Percentiles rank a stretch among this genome's conserved stretches.
These are phyloP conservation scores for Gaeumannomyces sp. DNA, from an alignment of 2,329 filamentous ascomycete species.

Conservation along the genomic window DNA sequence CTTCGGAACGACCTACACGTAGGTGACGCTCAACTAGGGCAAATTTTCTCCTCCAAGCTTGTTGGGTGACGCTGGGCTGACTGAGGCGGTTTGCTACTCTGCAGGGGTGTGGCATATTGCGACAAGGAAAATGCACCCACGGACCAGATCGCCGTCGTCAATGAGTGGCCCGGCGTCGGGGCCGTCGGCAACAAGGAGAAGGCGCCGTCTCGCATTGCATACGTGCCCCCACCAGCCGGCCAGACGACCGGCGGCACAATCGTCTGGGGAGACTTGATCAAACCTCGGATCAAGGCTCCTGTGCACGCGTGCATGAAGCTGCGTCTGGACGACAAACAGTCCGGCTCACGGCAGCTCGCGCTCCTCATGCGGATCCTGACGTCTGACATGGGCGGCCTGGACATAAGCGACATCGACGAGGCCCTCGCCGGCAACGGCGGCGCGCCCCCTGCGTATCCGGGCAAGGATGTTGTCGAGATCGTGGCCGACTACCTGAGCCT, in stretches of 20 bases:
- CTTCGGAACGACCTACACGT: constrained; percentile 15
- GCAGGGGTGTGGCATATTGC: constrained; percentile 23
- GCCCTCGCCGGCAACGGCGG: constrained; percentile 8
- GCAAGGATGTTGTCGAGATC: constrained; percentile 21
- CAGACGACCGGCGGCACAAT: not conserved
- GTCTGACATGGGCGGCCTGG: constrained; percentile 2
- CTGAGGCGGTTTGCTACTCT: not conserved
- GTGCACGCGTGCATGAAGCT: constrained; percentile 28
- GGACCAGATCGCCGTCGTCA: constrained; percentile 20
- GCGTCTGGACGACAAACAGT: constrained; percentile 16
- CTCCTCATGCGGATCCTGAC: constrained; percentile 17
- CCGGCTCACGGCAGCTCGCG: constrained; percentile 17
- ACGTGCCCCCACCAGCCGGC: constrained; percentile 11
- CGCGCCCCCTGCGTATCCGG: constrained; percentile 12
- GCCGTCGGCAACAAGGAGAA: constrained; percentile 22
- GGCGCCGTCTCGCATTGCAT: constrained; percentile 21
- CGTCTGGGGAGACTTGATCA: constrained; percentile 19
- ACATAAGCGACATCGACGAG: constrained; percentile 10
- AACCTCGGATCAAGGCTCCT: constrained; percentile 19
- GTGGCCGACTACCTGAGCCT: constrained; percentile 23
- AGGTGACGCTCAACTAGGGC: not conserved
- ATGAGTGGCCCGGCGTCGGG: constrained; percentile 20
- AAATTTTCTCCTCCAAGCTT: not conserved
- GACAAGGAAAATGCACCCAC: constrained; percentile 18
- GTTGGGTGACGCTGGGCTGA: not conserved